A percentile compares a stretch with the other conserved stretches of the same genome.
Conservation (phyloP, 1,139 yeast species). For the Kodamaea plutei region DNA sequence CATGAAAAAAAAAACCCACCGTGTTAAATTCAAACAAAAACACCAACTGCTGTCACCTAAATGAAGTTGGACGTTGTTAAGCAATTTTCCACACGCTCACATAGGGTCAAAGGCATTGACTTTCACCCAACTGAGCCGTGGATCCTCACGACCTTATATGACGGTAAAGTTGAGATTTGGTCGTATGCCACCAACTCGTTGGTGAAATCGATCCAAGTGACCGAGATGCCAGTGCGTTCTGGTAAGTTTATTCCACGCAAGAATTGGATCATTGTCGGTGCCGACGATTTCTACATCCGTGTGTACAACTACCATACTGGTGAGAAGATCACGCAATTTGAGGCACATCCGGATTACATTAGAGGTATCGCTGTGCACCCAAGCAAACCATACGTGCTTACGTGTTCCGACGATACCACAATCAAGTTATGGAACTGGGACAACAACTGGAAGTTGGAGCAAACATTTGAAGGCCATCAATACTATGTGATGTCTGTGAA, state of each 20-base stretch:
- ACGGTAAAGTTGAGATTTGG: slow-evolving; percentile 88
- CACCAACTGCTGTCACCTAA: slow-evolving; percentile 2
- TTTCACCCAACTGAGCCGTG: slow-evolving; percentile 98
- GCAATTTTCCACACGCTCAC: slow-evolving; percentile 82
- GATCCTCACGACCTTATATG: slow-evolving; percentile 82
- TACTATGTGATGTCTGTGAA: slow-evolving; percentile 94
- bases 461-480: slow-evolving; percentile 90
- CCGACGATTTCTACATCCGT: slow-evolving; percentile 91
- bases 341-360: slow-evolving; percentile 97
- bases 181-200: slow-evolving; percentile 73
- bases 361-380: slow-evolving; percentile 94
- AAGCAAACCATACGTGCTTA: slow-evolving; percentile 78
- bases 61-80: slow-evolving; percentile 58
- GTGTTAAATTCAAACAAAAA: slow-evolving; percentile 18
- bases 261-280: slow-evolving; percentile 95
- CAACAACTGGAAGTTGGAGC: slow-evolving; percentile 82
- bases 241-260: slow-evolving; percentile 94
- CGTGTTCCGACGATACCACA: slow-evolving; percentile 89
- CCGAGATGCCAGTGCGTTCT: slow-evolving; percentile 92
- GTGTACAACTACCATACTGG: slow-evolving; percentile 94
- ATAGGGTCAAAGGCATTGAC: slow-evolving; percentile 96
- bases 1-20: slow-evolving; percentile 16
- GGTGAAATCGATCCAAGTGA: slow-evolving; percentile 64
- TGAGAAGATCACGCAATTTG: slow-evolving; percentile 90
- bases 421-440: slow-evolving; percentile 98